Conservation (phyloP, 2,329 filamentous ascomycete genomes). For the Aspergillus tubingensis region DNA sequence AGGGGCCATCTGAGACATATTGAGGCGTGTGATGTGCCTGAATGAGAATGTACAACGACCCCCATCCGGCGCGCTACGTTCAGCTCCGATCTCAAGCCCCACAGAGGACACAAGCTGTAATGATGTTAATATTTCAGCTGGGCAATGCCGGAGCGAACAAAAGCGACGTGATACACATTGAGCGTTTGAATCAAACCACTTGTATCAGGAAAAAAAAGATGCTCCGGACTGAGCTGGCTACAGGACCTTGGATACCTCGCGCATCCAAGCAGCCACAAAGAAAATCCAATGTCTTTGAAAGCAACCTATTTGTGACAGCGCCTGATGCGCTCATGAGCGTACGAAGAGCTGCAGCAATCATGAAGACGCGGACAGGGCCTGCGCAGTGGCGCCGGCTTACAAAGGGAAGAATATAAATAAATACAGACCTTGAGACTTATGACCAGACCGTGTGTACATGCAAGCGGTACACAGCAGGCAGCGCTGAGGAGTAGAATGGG, state of each 20-base stretch:
- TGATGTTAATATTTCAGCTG: no score
- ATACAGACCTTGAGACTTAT: slow-evolving; percentile 60
- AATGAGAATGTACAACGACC: no score
- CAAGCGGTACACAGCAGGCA: slow-evolving; percentile 52
- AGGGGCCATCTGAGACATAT: no score
- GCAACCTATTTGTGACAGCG: slow-evolving; percentile 66
- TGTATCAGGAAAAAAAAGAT: slow-evolving; percentile 30
- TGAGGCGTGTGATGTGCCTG: no score
- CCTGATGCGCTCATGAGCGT: slow-evolving; percentile 67
- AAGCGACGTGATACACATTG: not conserved
- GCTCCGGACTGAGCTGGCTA: slow-evolving; percentile 39
- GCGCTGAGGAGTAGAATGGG: slow-evolving; percentile 58
- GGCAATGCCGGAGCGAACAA: no score
- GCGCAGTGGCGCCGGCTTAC: slow-evolving; percentile 65
- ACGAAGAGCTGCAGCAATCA: slow-evolving; percentile 51
- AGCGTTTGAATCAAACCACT: slow-evolving; percentile 42
- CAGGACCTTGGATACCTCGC: slow-evolving; percentile 41
- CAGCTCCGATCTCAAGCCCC: no score
- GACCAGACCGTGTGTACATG: slow-evolving; percentile 66
- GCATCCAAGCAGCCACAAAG: slow-evolving; percentile 57
- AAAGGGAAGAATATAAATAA: slow-evolving; percentile 61
- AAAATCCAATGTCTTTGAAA: slow-evolving; percentile 58
- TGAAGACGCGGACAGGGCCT: slow-evolving; percentile 48
- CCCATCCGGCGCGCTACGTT: no score
- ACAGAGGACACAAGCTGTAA: no score